Evolutionary conservation across 257 asterid species (phyloP), one percentile per base, ranked within the genome.

Genomic region (Capsicum rhomboideum): DNA sequence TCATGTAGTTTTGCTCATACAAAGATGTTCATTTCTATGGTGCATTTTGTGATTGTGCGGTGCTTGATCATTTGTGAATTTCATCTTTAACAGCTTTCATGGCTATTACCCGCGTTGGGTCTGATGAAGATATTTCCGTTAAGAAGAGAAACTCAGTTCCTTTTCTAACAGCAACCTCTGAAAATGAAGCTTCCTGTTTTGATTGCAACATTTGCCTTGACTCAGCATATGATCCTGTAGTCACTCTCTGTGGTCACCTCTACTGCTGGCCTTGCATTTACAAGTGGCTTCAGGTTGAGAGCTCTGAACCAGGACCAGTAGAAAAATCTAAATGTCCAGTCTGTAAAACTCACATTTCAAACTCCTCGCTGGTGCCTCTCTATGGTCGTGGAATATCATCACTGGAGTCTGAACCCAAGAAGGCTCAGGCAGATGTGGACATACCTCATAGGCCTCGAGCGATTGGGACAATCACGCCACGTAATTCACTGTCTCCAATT

Each of bases 221-320:
- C 67, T 89, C 97, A 8, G 94, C 93, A 8, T 90, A 88, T 16
- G 99, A 95, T 26, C 99, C 99, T 10, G 95, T 94, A 12, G 95
- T 93, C 81, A 93, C 97, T 63, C 93, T 94, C 42, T 95, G 99
- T 3, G 99, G 99, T 37, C 99, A 95, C 84, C 94, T 95, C 53
- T 95, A 93, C 85, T 95, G 99, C 85, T 95, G 99, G 99, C 94
- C 97, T 10, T 95, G 99, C 92, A 94, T 95, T 82, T 95, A 93
- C 90, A 91, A 92, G 87, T 95, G 99, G 99, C 90, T 95, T 26
- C 88, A 92, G 10, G 92, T 91, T 69, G 93, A 89, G 82, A 92
- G 89, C 88, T 86, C 93, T 23, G 86, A 93, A 0, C 66, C 89
- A 1, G 93, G 87, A 75, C 84, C 98, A 8, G 90, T 86, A 0